These are phyloP conservation scores for Fereydounia khargensis DNA, from an alignment of 1,284 basidiomycete species.

Conservation along the genomic window DNA sequence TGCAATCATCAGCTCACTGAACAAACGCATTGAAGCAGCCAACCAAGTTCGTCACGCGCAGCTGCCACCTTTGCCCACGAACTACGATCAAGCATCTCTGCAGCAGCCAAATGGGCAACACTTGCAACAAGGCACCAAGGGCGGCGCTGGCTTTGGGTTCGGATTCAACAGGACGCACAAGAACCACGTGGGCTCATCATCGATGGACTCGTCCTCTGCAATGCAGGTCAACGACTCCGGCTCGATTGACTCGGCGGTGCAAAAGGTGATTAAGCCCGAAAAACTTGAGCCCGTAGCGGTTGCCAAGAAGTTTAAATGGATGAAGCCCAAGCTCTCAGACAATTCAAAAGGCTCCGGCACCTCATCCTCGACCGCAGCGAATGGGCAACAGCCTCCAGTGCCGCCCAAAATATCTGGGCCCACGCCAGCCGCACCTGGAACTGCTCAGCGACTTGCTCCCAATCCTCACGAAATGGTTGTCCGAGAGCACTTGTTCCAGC, in stretches of 20 bases:
- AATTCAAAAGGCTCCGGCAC: slow-evolving; percentile 17
- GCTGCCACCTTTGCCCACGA: slow-evolving; percentile 12
- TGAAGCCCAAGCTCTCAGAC: slow-evolving; percentile 58
- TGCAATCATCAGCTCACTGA: slow-evolving; percentile 71
- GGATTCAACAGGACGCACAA: slow-evolving; percentile 29
- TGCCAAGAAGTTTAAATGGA: slow-evolving; percentile 63
- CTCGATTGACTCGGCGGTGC: slow-evolving; percentile 55
- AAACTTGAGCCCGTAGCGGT: slow-evolving; percentile 58
- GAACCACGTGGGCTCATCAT: slow-evolving; percentile 21
- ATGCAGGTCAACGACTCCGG: slow-evolving; percentile 22
- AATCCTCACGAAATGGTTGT: slow-evolving; percentile 35
- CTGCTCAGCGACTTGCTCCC: too few species aligned
- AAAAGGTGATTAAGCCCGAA: slow-evolving; percentile 58
- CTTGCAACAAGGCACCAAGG: slow-evolving; percentile 6
- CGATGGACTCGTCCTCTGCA: slow-evolving; percentile 30
- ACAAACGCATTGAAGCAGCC: slow-evolving; percentile 24
- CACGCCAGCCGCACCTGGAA: too few species aligned
- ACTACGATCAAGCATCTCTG: slow-evolving; percentile 10
- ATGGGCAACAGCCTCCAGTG: slow-evolving; percentile 1
- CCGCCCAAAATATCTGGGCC: not conserved
- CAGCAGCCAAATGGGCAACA: not conserved
- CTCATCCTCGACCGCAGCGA: not conserved
- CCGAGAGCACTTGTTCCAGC: slow-evolving; percentile 79
- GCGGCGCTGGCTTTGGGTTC: slow-evolving; percentile 26
- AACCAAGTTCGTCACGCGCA: slow-evolving; percentile 17